Evolutionary conservation across 2,329 filamentous ascomycete species (phyloP).

Genomic region (Sclerotinia glacialis): DNA sequence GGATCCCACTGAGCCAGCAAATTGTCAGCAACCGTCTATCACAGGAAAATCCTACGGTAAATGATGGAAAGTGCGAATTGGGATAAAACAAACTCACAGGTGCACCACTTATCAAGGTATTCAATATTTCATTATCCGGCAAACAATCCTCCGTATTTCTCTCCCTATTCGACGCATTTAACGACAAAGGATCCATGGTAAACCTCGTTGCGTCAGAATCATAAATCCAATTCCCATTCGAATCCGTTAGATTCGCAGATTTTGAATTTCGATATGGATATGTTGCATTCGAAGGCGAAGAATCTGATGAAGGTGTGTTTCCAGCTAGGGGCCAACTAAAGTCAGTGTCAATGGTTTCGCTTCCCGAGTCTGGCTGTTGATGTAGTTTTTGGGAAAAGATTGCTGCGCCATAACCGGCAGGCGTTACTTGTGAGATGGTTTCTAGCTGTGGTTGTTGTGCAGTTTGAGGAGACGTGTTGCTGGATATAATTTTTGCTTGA

Average conservation of each 20-base stretch:
- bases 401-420: neutral
- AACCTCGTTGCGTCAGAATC: neutral
- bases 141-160: neutral
- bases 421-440: neutral
- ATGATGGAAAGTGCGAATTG: neutral
- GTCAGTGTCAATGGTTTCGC: conserved; percentile 18
- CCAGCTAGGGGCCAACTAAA: conserved; percentile 4
- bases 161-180: neutral
- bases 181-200: neutral
- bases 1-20: neutral
- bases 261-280: conserved; percentile 10
- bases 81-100: neutral
- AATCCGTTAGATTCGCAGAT: neutral
- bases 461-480: neutral
- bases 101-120: neutral
- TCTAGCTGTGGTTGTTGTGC: neutral
- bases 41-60: neutral
- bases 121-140: neutral
- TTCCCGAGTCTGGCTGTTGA: conserved; percentile 1
- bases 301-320: conserved; percentile 23
- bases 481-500: neutral
- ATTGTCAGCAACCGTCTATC: neutral
- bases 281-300: conserved; percentile 13
- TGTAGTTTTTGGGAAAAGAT: neutral
- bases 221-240: conserved; percentile 4